Evolutionary conservation across 306 rosid species (phyloP).

Genomic region (Vigna unguiculata): DNA sequence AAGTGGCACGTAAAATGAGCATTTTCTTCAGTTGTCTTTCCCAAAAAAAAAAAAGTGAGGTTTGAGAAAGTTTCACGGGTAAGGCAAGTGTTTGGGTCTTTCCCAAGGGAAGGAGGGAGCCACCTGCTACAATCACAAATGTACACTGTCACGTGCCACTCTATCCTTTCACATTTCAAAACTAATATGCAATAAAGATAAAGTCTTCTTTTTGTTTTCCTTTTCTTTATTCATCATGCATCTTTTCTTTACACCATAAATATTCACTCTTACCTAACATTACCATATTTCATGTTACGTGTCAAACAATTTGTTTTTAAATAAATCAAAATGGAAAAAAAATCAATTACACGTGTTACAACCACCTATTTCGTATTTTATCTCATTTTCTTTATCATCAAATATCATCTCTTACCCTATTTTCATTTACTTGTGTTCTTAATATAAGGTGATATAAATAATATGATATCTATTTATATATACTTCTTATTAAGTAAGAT

Average conservation of each 20-base stretch:
- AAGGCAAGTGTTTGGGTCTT: constrained; percentile 10
- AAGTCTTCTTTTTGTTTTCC: not conserved
- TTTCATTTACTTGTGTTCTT: too few species aligned
- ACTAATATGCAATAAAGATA: constrained; percentile 11
- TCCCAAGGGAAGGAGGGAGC: constrained; percentile 1
- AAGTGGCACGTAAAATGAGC: not conserved
- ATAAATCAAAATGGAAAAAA: not conserved
- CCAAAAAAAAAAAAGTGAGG: not conserved
- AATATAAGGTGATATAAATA: too few species aligned
- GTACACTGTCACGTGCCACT: constrained; percentile 40
- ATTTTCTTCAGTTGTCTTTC: not conserved
- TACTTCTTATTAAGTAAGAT: too few species aligned
- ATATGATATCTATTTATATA: too few species aligned
- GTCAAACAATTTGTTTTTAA: too few species aligned
- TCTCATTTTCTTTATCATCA: too few species aligned
- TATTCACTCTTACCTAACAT: constrained; percentile 15
- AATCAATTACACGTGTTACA: too few species aligned
- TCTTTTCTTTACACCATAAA: constrained; percentile 22
- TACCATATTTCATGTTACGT: not conserved
- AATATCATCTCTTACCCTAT: too few species aligned
- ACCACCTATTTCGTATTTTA: too few species aligned
- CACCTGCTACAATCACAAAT: constrained; percentile 41
- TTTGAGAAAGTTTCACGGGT: constrained; percentile 38
- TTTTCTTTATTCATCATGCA: constrained; percentile 30
- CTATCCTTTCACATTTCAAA: constrained; percentile 37